Base-by-base conservation (phyloP, 1,139 yeast species). In the Geotrichum klebahnii region DNA sequence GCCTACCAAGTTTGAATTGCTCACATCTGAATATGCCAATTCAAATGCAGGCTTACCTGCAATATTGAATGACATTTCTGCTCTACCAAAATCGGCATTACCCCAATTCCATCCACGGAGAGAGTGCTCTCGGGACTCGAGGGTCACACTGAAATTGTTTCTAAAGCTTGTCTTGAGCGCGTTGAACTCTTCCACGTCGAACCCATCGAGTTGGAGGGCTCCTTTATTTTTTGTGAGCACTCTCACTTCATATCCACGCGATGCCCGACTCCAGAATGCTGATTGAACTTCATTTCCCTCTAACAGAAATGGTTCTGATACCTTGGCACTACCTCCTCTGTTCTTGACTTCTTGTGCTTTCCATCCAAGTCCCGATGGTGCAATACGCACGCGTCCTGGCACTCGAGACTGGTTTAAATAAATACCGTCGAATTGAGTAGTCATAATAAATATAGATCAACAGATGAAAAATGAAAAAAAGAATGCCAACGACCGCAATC, bases 81-180 rank as follows among this genome's bases (percentile, higher is more conserved):
- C 87, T 64, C 96, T 80, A 12, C 95, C 96, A 67, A 94, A 79
- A 66, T 90, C 96, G 9, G 92, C 77, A 57, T 83, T 82, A 51
- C 99, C 99, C 98, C 98, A 92, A 68, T 92, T 92, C 98, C 98
- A 92, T 37, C 99, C 99, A 69, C 97, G 80, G 59, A 92, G 73
- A 4, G 97, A 85, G 67, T 92, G 98, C 61, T 92, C 97, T 61
- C 77, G 80, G 56, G 79, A 83, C 60, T 92, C 97, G 56, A 94
- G 74, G 48, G 78, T 77, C 46, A 87, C 73, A 50, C 73, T 73
- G 68, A 89, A 88, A 62, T 85, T 79, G 59, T 90, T 76, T 62
- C 85, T 90, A 59, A 94, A 74, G 60, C 90, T 95, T 62, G 80
- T 85, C 67, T 89, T 90, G 63, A 92, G 72, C 57, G 85, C 76